Percentiles rank a stretch among this genome's conserved stretches.
phyloP scores from a whole-genome alignment of 83 land plant species.

The Thuja plicata region DNA sequence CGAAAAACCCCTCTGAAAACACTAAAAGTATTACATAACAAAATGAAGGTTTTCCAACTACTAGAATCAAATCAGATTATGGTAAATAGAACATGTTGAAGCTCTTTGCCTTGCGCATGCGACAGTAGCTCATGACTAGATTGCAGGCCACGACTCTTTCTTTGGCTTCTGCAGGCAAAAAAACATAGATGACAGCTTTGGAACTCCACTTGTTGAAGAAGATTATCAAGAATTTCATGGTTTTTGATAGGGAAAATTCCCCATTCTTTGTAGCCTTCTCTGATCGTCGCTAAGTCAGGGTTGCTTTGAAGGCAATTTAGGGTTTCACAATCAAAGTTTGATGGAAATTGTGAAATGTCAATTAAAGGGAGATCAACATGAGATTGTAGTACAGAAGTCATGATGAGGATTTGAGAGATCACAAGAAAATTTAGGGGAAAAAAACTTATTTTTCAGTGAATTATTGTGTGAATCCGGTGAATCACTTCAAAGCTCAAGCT shows the following conservation, averaged over 20 bases:
- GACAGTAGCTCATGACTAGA: neutral
- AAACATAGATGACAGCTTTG: neutral
- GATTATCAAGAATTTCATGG: neutral
- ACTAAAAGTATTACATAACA: too few relatives aligned
- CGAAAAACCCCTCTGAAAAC: too few relatives aligned
- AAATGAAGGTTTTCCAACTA: too few relatives aligned
- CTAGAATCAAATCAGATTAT: neutral
- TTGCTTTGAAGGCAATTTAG: too few relatives aligned
- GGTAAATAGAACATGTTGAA: constrained; percentile 18
- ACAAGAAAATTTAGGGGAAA: too few relatives aligned
- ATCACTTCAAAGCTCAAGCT: too few relatives aligned
- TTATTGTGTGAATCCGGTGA: too few relatives aligned
- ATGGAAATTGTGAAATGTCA: too few relatives aligned
- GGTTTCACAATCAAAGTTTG: too few relatives aligned
- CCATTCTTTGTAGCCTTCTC: neutral
- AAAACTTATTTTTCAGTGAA: too few relatives aligned
- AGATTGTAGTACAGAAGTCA: neutral
- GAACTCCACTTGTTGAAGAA: neutral
- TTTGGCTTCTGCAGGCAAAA: neutral
- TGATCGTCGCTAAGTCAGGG: neutral
- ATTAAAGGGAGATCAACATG: neutral
- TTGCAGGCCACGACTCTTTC: neutral
- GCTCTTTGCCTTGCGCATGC: constrained; percentile 20
- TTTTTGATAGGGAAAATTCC: neutral
- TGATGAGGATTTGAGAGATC: too few relatives aligned